Conservation (phyloP, 495 filamentous ascomycete species). For the Neurospora sp. region DNA sequence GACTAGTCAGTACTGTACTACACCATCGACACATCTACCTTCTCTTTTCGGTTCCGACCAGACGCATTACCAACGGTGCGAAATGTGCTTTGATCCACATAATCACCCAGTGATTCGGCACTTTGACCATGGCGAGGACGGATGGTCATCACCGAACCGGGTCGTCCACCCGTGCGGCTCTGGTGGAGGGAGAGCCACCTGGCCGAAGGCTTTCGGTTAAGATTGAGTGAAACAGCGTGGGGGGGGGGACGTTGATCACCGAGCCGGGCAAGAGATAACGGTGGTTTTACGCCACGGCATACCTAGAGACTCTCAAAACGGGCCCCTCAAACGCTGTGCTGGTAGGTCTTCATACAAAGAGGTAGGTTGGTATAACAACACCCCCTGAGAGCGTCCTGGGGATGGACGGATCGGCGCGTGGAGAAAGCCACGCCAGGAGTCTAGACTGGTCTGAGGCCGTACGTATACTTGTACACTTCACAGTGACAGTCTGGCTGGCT, state of each 20-base stretch:
- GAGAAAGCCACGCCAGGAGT: neutral
- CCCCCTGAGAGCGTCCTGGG: neutral
- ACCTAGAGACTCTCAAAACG: neutral
- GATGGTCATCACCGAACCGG: neutral
- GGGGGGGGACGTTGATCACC: neutral
- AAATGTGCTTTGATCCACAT: neutral
- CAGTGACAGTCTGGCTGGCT: neutral
- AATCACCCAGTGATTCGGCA: neutral
- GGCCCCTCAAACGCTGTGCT: neutral
- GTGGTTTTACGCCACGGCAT: neutral
- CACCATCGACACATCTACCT: neutral
- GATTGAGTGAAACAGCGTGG: neutral
- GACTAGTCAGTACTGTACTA: neutral
- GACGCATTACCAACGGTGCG: neutral
- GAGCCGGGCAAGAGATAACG: neutral
- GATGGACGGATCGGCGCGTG: neutral
- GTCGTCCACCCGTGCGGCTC: neutral
- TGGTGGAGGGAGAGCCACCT: neutral
- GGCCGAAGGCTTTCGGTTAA: neutral
- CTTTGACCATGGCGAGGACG: neutral
- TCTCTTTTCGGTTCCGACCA: neutral
- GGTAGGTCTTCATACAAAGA: neutral
- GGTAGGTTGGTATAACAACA: neutral
- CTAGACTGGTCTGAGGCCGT: neutral
- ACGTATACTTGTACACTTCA: neutral